Conservation (phyloP, 345 rosid species). For the Theobroma cacao region DNA sequence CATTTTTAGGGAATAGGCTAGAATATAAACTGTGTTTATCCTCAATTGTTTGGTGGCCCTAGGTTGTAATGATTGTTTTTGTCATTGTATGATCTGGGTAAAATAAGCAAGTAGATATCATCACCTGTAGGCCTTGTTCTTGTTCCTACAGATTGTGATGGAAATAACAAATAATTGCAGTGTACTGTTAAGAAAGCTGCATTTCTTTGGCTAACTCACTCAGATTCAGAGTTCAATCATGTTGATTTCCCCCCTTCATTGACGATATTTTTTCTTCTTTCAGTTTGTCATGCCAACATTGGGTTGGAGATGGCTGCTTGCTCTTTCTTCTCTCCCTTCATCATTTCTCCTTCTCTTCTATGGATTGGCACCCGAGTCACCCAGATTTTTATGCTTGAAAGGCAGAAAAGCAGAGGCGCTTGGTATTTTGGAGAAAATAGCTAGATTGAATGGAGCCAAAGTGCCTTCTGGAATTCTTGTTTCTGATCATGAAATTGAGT, state of each 20-base stretch:
- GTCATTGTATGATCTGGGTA: not conserved
- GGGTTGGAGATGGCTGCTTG: slow-evolving; percentile 97
- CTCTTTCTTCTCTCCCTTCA: slow-evolving; percentile 70
- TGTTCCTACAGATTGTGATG: not conserved
- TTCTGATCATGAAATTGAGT: slow-evolving; percentile 53
- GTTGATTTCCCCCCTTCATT: slow-evolving; percentile 1
- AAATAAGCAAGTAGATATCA: not conserved
- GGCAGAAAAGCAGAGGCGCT: slow-evolving; percentile 67
- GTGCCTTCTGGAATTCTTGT: slow-evolving; percentile 72
- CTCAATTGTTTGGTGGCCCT: not conserved
- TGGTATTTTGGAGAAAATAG: slow-evolving; percentile 58
- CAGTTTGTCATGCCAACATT: slow-evolving; percentile 82
- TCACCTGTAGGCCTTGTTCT: not conserved
- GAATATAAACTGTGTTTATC: not conserved
- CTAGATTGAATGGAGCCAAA: slow-evolving; percentile 45
- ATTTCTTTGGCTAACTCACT: not conserved
- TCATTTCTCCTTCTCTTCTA: slow-evolving; percentile 76
- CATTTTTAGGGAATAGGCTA: not conserved
- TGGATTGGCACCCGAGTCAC: slow-evolving; percentile 69
- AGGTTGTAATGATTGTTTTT: not conserved
- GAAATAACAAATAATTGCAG: not conserved
- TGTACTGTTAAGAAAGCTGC: not conserved
- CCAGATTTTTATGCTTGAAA: slow-evolving; percentile 74
- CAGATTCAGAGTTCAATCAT: not conserved
- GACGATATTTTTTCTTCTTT: slow-evolving; percentile 18